Percentiles rank a stretch among this genome's conserved stretches.
Evolutionary conservation across 495 filamentous ascomycete species (phyloP).

Genomic region (Tirmania nivea): DNA sequence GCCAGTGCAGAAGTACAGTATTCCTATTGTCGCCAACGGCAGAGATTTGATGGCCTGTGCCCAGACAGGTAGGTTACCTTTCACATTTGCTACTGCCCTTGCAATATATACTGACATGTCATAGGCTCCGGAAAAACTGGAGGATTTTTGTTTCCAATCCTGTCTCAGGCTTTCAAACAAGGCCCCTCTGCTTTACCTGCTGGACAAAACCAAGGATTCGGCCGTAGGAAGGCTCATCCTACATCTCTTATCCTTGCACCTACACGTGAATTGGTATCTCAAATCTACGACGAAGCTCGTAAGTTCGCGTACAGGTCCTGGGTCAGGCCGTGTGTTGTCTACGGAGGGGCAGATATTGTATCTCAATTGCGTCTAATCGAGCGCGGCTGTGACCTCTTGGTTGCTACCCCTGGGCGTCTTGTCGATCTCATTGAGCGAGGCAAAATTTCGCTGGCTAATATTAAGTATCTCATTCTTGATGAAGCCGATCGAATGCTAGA

Average conservation of each 20-base stretch:
- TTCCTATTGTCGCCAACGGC: constrained; percentile 88
- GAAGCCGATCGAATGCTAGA: constrained; percentile 99
- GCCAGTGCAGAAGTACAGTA: constrained; percentile 94
- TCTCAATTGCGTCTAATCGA: constrained; percentile 93
- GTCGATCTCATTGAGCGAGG: constrained; percentile 97
- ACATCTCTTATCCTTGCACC: constrained; percentile 89
- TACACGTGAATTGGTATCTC: constrained; percentile 91
- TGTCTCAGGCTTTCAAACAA: constrained; percentile 81
- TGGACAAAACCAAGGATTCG: constrained; percentile 44
- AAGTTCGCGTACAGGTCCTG: constrained; percentile 98
- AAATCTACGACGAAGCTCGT: constrained; percentile 93
- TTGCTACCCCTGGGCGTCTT: constrained; percentile 89
- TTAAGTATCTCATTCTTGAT: constrained; percentile 97
- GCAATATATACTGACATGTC: neutral
- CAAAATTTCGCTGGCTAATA: constrained; percentile 85
- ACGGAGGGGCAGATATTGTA: constrained; percentile 95
- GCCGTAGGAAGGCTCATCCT: constrained; percentile 80
- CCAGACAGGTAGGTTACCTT: constrained; percentile 47
- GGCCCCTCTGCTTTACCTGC: constrained; percentile 56
- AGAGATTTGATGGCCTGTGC: constrained; percentile 98
- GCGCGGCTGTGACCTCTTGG: constrained; percentile 89
- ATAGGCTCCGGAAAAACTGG: constrained; percentile 80
- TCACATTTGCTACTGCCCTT: neutral
- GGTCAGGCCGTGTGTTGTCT: constrained; percentile 95
- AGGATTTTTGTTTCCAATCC: constrained; percentile 95